phyloP scores from a whole-genome alignment of 2,329 filamentous ascomycete genomes.

The Harringtonia aguacate region DNA sequence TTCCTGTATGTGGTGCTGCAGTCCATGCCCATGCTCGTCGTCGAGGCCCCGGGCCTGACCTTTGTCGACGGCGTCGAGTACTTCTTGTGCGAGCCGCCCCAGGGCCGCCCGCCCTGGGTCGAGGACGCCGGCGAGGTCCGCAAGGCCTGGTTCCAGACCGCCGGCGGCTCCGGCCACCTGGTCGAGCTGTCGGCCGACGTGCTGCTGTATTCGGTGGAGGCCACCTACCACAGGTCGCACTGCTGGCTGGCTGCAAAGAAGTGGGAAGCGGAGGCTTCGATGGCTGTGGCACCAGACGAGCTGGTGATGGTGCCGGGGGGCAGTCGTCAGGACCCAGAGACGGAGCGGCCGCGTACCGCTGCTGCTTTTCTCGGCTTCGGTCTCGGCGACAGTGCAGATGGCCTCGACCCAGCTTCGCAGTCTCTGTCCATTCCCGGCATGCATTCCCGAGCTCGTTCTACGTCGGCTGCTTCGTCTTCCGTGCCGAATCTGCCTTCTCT shows the following conservation, averaged over 20 bases:
- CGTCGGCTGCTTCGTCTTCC: constrained; percentile 1
- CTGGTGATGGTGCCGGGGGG: constrained; percentile 18
- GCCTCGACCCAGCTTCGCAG: too few species aligned
- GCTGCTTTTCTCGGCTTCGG: too few species aligned
- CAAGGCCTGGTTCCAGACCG: constrained; percentile 65
- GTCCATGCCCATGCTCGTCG: constrained; percentile 64
- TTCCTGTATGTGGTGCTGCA: constrained; percentile 73
- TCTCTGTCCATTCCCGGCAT: too few species aligned
- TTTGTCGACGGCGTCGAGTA: constrained; percentile 67
- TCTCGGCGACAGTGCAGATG: too few species aligned
- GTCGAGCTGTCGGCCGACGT: constrained; percentile 51
- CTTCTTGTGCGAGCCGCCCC: constrained; percentile 67
- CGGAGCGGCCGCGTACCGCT: too few species aligned
- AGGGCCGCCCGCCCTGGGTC: constrained; percentile 64
- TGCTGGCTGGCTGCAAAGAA: constrained; percentile 43
- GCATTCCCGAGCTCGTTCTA: background rate
- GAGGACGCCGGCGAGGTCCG: constrained; percentile 52
- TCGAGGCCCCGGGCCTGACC: constrained; percentile 61
- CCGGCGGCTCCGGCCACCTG: constrained; percentile 44
- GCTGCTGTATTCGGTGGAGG: constrained; percentile 50
- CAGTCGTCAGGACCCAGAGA: background rate
- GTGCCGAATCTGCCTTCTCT: background rate
- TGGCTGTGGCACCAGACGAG: constrained; percentile 4
- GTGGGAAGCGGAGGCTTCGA: constrained; percentile 22
- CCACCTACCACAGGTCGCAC: constrained; percentile 47